A percentile compares a stretch with the other conserved stretches of the same genome.
Conservation (phyloP, 345 rosid species). For the Syzygium aqueum region DNA sequence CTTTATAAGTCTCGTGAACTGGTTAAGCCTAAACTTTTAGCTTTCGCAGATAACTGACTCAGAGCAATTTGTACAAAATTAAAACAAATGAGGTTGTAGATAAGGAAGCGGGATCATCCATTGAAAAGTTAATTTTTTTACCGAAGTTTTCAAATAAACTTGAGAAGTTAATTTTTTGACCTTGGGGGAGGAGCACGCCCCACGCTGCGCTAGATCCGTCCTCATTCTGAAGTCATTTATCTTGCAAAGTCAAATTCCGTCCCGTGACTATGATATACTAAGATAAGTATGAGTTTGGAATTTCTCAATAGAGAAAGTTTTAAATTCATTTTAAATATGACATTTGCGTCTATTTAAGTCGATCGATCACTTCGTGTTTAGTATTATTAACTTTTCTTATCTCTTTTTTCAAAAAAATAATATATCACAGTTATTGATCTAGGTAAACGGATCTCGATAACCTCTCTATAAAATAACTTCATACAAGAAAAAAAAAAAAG, state of each 20-base stretch:
- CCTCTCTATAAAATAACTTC: neutral
- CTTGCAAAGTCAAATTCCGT: neutral
- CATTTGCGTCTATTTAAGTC: neutral
- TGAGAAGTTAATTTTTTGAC: neutral
- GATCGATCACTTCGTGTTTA: neutral
- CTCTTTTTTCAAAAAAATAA: neutral
- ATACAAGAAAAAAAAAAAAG: neutral
- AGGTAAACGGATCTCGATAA: accelerated
- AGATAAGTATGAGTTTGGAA: neutral
- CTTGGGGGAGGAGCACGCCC: neutral
- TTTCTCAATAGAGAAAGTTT: neutral
- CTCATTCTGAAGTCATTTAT: neutral
- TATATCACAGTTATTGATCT: neutral
- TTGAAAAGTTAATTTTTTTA: neutral
- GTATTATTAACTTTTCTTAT: neutral
- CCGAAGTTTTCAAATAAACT: neutral
- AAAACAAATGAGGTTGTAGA: neutral
- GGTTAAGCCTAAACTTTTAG: neutral
- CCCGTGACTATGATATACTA: neutral
- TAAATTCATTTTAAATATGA: neutral
- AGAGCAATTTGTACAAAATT: neutral
- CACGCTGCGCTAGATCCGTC: neutral
- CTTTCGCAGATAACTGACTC: accelerated
- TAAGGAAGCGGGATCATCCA: neutral
- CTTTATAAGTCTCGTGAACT: neutral